Percentiles rank a stretch among this genome's conserved stretches.
Conservation (phyloP, 176 grass and related monocot species). For the Avena eriantha region DNA sequence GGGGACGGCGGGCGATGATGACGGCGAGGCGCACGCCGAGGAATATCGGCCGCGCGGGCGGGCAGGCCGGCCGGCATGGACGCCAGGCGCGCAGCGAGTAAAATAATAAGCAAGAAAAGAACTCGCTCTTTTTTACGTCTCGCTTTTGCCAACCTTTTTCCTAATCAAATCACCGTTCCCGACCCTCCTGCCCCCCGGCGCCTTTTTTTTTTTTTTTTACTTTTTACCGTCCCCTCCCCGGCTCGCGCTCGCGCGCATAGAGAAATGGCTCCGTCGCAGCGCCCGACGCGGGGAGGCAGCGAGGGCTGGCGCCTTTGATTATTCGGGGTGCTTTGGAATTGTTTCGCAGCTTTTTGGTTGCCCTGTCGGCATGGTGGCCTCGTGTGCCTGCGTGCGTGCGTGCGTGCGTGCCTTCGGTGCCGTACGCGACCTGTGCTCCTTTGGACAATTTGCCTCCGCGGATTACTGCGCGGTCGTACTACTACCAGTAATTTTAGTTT, state of each 20-base stretch:
- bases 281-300: constrained; percentile 24
- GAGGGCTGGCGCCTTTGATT: constrained; percentile 33
- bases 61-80: background rate
- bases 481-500: background rate
- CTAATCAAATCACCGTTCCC: constrained; percentile 41
- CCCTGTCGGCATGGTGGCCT: constrained; percentile 36
- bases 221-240: background rate
- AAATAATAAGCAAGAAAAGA: background rate
- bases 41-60: constrained; percentile 15
- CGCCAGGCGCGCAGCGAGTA: background rate
- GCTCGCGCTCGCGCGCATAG: no score
- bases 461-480: constrained; percentile 11
- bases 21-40: constrained; percentile 53
- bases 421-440: background rate
- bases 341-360: constrained; percentile 48
- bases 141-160: constrained; percentile 22
- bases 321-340: constrained; percentile 32
- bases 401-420: background rate
- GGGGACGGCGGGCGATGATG: no score
- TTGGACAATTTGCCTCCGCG: background rate
- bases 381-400: background rate
- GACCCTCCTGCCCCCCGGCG: constrained; percentile 29
- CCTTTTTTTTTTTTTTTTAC: background rate
- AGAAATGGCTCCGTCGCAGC: background rate
- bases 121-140: background rate